phyloP scores from a whole-genome alignment of 306 rosid species.

The Quercus bicolor region DNA sequence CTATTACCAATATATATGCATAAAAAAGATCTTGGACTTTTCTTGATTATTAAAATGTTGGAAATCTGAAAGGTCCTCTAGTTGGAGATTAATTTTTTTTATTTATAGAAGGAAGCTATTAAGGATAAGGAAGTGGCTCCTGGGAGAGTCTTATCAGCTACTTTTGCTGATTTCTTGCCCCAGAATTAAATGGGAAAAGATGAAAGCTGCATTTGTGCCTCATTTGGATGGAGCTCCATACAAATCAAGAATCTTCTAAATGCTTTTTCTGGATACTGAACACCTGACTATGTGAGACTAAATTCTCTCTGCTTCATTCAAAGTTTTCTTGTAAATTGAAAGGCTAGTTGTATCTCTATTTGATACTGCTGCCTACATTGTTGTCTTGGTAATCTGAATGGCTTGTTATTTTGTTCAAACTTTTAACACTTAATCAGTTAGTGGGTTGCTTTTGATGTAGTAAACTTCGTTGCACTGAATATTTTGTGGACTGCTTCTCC shows the following conservation, averaged over 20 bases:
- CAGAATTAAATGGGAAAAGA: slow-evolving; percentile 65
- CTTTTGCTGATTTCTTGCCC: slow-evolving; percentile 90
- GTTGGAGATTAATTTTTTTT: neutral
- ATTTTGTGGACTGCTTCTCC: neutral
- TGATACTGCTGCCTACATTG: neutral
- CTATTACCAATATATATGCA: too few relatives aligned
- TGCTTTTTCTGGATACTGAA: slow-evolving; percentile 86
- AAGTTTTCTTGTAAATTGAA: neutral
- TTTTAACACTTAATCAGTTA: neutral
- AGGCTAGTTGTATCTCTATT: neutral
- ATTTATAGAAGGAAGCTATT: slow-evolving; percentile 10
- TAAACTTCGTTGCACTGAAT: neutral
- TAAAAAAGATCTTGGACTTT: neutral
- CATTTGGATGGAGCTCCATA: slow-evolving; percentile 87
- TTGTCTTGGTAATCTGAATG: neutral
- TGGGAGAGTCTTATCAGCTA: slow-evolving; percentile 55
- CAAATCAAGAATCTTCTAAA: slow-evolving; percentile 76
- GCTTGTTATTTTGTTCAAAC: neutral
- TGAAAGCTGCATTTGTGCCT: slow-evolving; percentile 74
- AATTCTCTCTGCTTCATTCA: neutral
- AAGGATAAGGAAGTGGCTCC: neutral
- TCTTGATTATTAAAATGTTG: too few relatives aligned
- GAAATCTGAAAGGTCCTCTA: too few relatives aligned
- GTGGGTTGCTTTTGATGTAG: neutral
- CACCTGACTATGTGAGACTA: slow-evolving; percentile 46